Base-by-base conservation (phyloP, 208 protist genomes). In the Trypanosoma caninum region DNA sequence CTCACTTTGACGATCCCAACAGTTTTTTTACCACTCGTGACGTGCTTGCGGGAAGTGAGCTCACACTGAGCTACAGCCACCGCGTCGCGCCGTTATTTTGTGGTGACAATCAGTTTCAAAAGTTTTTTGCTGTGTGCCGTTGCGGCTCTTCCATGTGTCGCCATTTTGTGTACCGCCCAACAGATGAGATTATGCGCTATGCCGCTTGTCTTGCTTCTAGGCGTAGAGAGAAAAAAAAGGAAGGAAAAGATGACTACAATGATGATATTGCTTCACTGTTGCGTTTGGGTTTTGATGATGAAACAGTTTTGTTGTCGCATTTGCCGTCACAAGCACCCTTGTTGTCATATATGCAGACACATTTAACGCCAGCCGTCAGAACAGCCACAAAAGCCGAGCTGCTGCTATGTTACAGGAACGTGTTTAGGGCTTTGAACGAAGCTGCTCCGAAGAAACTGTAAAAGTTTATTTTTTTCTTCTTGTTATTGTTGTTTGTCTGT, bases 401-500 rank as follows among this genome's bases (percentile, higher is more conserved):
- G 9, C 64, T 91, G 10, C 3, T 57, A 27, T 80, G 72, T 47
- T 88, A 91, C 53, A 78, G 84, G 3, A 63, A 91, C 56, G 81
- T 88, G 22, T 91, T 91, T 53, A 73, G 52, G 16, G 42, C 74
- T 9, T 57, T 91, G n/a, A 91, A 91, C 42, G 76, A 89, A 28
- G 67, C 70, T 20, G 64, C 62, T 27, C 84, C 84, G 25, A 16
- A 59, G 30, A 38, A 66, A 20, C 51, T 14, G 20, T n/a, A n/a
- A n/a, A n/a, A n/a, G n/a, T n/a, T n/a, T n/a, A n/a, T n/a, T n/a
- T n/a, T n/a, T n/a, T n/a, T n/a, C n/a, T n/a, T n/a, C n/a, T n/a
- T n/a, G n/a, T n/a, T n/a, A n/a, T n/a, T n/a, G n/a, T n/a, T n/a
- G n/a, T n/a, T n/a, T n/a, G n/a, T n/a, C n/a, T n/a, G n/a, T n/a